Base-by-base conservation (phyloP, 352 stramenopile species). In the Globisporangium recalcitrans region DNA sequence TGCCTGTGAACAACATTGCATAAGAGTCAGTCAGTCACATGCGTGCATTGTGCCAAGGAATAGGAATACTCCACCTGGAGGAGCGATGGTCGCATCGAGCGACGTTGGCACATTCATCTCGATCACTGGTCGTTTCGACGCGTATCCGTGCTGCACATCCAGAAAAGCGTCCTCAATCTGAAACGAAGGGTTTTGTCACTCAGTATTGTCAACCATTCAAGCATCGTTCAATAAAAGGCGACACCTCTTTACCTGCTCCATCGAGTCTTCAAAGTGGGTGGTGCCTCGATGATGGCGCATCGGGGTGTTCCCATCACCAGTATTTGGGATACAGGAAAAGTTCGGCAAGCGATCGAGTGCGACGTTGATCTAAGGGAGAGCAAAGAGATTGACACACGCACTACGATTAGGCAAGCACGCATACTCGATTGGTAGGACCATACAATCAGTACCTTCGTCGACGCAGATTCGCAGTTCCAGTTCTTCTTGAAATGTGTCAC, bases 41-140 rank as follows among this genome's bases (percentile, higher is more conserved):
- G 38, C 5, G 16, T 8, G 8, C 5, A n/a, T 21, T 44, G 8
- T 7, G 8, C n/a, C 38, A 44, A 44, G 38, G 19, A 19, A 14
- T 7, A n/a, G 3, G 5, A 29, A 60, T 10, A 34, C 32, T 26
- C 16, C 27, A 90, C 83, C 83, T 74, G 75, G 73, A 8, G 84
- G 84, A 13, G 84, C 80, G 62, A 93, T 90, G 1, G 86, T 86
- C 6, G 65, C 62, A 58, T 97, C 90, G 7, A 97, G 44, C 0
- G 85, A 89, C 3, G 90, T 96, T 3, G 90, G 90, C 13, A 97
- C 80, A 38, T 93, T 97, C 90, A 97, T 96, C 62, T 97, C 90
- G 47, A 97, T 93, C 14, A 97, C 74, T 44, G 90, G 90, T 29
- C 86, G 77, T 46, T 63, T 78, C 13, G 90, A 91, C 13, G 77